Conservation (phyloP, 2,329 filamentous ascomycete species). For the Pleurostoma richardsiae region DNA sequence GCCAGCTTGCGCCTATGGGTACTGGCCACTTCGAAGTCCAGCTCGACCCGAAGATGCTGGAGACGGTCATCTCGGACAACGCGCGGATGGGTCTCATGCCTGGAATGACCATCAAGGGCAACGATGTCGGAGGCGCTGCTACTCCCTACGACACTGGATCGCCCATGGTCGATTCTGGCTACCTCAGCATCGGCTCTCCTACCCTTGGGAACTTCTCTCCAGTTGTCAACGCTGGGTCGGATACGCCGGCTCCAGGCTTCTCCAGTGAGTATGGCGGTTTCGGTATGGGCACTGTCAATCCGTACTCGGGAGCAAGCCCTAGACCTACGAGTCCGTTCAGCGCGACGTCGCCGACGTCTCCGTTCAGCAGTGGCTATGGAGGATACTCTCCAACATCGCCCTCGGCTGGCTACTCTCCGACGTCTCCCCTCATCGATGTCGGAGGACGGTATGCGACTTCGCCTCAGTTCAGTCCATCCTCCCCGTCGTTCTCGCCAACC, state of each 20-base stretch:
- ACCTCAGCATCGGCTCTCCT: conserved; percentile 58
- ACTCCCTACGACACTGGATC: conserved; percentile 92
- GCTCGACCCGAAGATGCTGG: conserved; percentile 91
- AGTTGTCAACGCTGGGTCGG: conserved; percentile 70
- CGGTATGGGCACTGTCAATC: conserved; percentile 52
- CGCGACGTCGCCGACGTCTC: conserved; percentile 57
- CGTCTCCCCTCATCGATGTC: conserved; percentile 61
- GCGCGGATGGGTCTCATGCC: conserved; percentile 78
- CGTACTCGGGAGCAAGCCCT: conserved; percentile 64
- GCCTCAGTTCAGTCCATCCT: conserved; percentile 59
- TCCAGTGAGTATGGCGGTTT: conserved; percentile 53
- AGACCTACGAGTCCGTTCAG: conserved; percentile 72
- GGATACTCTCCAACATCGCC: conserved; percentile 77
- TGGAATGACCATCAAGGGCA: conserved; percentile 71
- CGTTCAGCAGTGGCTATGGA: conserved; percentile 50
- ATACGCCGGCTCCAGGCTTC: conserved; percentile 58
- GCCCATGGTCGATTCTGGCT: conserved; percentile 69
- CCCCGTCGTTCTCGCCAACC: conserved; percentile 59
- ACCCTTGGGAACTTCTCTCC: conserved; percentile 67
- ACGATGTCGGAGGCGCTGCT: conserved; percentile 73
- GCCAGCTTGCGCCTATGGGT: conserved; percentile 93
- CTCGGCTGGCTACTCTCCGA: conserved; percentile 69
- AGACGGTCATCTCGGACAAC: conserved; percentile 91
- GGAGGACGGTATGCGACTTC: conserved; percentile 50
- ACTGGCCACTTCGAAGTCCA: conserved; percentile 94